Base-by-base conservation (phyloP, 306 rosid species). In the Castanea crenata region DNA sequence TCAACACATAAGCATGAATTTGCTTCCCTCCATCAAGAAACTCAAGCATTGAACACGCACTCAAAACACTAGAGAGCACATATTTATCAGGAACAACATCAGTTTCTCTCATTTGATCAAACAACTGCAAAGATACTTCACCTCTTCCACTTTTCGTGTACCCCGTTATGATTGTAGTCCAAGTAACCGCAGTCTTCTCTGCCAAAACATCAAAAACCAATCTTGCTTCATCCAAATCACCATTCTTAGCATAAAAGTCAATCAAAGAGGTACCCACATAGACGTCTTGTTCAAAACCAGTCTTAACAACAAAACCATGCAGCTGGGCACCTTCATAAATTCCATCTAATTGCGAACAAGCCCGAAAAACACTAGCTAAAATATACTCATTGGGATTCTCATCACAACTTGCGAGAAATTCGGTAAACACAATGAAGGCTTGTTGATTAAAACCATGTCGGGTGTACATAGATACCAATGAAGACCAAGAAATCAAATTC, bases 251-350 rank as follows among this genome's bases (percentile, higher is more conserved):
- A 5, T 92, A 94, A 78, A 92, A 92, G 63, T 88, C 91, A 83
- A 94, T 77, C 85, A 94, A 80, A 75, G 97, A 89, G 23, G 98
- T 94, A 32, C 89, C 93, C 74, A 94, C 98, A 82, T 91, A 94
- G 38, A 88, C 93, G 79, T 91, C 97, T 59, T 80, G 85, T 69
- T 79, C 82, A 81, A 87, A 88, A 54, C 97, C 93, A 74, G 85
- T 78, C 85, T 85, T 94, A 32, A 89, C 70, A 79, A 88, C 78
- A 79, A 82, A 86, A 78, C 92, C 67, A 81, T 94, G 97, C 64
- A 89, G 81, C 73, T 89, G 97, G 8, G 80, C 69, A 80, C 93
- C 97, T 55, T 69, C 87, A 70, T 74, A 77, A 44, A 78, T 79
- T 35, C 79, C 69, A 59, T 91, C 88, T 76, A 86, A 82, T 54